Evolutionary conservation across 495 filamentous ascomycete species (phyloP).

Genomic region (Penicillium robsamsonii): DNA sequence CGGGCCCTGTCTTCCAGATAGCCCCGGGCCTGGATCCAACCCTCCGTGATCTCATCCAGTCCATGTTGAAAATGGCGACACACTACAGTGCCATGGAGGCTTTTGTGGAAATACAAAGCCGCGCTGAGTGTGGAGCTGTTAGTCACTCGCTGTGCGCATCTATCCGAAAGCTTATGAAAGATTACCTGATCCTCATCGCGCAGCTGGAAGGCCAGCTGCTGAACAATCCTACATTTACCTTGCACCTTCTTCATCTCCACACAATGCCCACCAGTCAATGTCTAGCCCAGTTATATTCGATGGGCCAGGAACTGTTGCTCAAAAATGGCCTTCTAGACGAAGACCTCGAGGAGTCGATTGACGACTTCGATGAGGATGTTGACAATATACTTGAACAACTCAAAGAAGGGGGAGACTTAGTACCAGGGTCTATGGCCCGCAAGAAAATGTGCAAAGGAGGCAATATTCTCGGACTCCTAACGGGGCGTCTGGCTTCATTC

Average conservation of each 20-base stretch:
- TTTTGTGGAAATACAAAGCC: constrained; percentile 89
- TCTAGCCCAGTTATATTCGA: constrained; percentile 79
- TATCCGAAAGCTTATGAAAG: constrained; percentile 84
- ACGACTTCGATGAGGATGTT: constrained; percentile 70
- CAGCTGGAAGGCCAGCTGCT: constrained; percentile 91
- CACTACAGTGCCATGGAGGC: constrained; percentile 87
- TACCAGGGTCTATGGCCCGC: constrained; percentile 71
- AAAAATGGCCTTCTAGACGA: constrained; percentile 86
- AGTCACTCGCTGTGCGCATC: constrained; percentile 94
- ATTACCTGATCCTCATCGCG: constrained; percentile 87
- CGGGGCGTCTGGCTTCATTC: constrained; percentile 79
- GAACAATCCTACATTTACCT: constrained; percentile 80
- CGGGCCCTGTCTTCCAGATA: constrained; percentile 77
- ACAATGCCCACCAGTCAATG: constrained; percentile 86
- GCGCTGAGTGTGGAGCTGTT: constrained; percentile 91
- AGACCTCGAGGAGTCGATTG: constrained; percentile 77
- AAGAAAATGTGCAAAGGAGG: constrained; percentile 96
- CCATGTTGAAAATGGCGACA: constrained; percentile 93
- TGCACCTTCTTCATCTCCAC: constrained; percentile 90
- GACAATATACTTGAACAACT: constrained; percentile 86
- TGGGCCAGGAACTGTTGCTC: constrained; percentile 83
- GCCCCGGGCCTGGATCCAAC: constrained; percentile 85
- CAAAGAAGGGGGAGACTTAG: constrained; percentile 73
- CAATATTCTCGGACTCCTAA: constrained; percentile 79
- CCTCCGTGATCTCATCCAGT: constrained; percentile 77